Conservation (phyloP, 176 grass and related monocot genomes). For the Olyra latifolia region DNA sequence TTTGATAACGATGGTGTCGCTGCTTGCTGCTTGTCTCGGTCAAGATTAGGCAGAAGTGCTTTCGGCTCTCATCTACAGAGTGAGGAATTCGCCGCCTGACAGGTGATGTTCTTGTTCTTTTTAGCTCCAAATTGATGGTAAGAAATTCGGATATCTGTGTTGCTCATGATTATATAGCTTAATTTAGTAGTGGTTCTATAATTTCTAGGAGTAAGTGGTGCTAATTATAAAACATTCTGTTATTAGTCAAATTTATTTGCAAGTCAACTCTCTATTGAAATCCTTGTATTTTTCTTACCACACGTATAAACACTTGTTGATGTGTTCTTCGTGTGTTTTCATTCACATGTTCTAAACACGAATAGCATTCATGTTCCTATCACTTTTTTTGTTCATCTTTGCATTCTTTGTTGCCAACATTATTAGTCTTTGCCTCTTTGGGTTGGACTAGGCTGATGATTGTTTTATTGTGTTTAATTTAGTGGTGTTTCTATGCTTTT, state of each 20-base stretch:
- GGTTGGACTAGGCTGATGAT: neutral
- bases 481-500: neutral
- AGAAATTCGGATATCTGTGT: neutral
- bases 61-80: slow-evolving; percentile 75
- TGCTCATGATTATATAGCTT: neutral
- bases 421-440: neutral
- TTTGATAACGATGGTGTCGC: neutral
- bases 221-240: neutral
- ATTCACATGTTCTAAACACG: neutral
- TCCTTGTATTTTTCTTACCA: neutral
- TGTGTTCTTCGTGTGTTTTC: neutral
- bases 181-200: neutral
- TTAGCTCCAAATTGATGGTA: neutral
- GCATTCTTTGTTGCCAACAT: neutral
- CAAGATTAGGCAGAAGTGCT: slow-evolving; percentile 90
- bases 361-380: neutral
- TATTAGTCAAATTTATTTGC: neutral
- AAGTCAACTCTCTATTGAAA: neutral
- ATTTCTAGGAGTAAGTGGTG: neutral
- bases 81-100: slow-evolving; percentile 74
- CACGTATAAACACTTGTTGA: neutral
- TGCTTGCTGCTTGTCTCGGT: slow-evolving; percentile 34
- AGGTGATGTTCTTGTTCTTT: slow-evolving; percentile 51
- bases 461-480: neutral
- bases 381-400: neutral